Percentiles rank a stretch among this genome's conserved stretches.
Conservation (phyloP, 768 basidiomycete genomes). For the Mycena alexandri region DNA sequence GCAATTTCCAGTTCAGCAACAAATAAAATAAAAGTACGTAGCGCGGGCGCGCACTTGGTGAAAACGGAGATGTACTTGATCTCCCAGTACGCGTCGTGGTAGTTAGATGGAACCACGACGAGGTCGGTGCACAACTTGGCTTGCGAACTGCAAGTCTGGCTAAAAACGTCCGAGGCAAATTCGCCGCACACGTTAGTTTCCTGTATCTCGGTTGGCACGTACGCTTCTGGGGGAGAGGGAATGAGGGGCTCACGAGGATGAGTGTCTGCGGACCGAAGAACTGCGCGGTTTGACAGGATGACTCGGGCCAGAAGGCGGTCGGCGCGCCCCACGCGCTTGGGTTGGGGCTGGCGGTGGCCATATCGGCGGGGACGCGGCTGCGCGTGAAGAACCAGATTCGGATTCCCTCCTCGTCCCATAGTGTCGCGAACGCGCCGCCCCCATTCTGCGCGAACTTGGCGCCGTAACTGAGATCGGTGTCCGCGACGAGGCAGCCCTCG, state of each 20-base stretch:
- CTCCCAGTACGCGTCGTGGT: conserved; percentile 55
- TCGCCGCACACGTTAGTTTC: conserved; percentile 42
- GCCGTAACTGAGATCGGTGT: conserved; percentile 42
- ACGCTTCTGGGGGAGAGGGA: not conserved
- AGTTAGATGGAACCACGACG: conserved; percentile 45
- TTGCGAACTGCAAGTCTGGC: conserved; percentile 40
- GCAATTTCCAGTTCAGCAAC: not conserved
- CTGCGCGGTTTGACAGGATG: conserved; percentile 64
- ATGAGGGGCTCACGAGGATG: conserved; percentile 57
- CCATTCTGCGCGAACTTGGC: conserved; percentile 48
- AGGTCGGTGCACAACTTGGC: conserved; percentile 49
- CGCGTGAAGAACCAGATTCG: conserved; percentile 60
- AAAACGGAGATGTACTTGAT: conserved; percentile 55
- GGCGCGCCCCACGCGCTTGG: conserved; percentile 71
- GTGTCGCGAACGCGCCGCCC: conserved; percentile 73
- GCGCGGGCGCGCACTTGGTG: conserved; percentile 21
- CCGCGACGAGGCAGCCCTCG: conserved; percentile 45
- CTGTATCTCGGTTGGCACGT: conserved; percentile 1
- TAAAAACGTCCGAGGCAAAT: conserved; percentile 30
- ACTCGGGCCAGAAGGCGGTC: conserved; percentile 68
- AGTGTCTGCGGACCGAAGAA: conserved; percentile 69
- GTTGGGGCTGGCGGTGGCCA: conserved; percentile 65
- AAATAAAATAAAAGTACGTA: not conserved
- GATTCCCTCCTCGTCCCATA: conserved; percentile 64
- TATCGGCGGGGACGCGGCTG: conserved; percentile 67